Conservation (phyloP, 768 basidiomycete genomes). For the Baorangia bicolor region DNA sequence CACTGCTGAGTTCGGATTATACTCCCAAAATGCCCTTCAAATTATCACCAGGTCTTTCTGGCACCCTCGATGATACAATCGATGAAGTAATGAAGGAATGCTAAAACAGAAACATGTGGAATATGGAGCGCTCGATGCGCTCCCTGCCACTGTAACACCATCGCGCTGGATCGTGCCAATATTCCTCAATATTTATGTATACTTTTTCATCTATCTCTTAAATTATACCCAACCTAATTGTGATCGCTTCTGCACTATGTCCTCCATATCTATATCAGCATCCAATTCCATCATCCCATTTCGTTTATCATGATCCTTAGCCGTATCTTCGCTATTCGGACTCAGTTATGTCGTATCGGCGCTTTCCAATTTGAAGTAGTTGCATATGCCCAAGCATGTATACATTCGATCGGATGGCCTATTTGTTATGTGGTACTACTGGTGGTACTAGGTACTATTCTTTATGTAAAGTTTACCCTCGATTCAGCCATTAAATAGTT, state of each 20-base stretch:
- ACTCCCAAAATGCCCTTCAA: constrained; percentile 11
- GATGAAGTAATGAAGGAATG: constrained; percentile 25
- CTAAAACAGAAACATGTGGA: constrained; percentile 2
- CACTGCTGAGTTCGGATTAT: constrained; percentile 10
- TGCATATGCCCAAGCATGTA: not conserved
- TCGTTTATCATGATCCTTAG: not conserved
- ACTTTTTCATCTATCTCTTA: constrained; percentile 4
- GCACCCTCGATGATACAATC: not conserved
- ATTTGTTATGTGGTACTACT: too few relatives aligned
- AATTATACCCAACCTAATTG: constrained; percentile 21
- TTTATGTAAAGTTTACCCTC: too few relatives aligned
- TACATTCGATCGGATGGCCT: too few relatives aligned
- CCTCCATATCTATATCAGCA: not conserved
- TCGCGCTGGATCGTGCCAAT: constrained; percentile 16
- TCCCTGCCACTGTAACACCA: not conserved
- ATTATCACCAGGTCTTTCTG: constrained; percentile 4
- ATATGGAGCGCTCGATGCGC: constrained; percentile 11
- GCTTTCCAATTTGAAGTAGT: not conserved
- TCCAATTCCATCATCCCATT: not conserved
- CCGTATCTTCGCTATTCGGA: not conserved
- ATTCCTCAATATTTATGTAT: not conserved
- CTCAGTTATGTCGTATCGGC: not conserved
- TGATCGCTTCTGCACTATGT: not conserved
- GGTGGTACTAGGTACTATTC: too few relatives aligned
- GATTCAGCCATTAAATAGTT: too few relatives aligned